Evolutionary conservation across 2,329 filamentous ascomycete species (phyloP).

Genomic region (Fusarium xylarioides): DNA sequence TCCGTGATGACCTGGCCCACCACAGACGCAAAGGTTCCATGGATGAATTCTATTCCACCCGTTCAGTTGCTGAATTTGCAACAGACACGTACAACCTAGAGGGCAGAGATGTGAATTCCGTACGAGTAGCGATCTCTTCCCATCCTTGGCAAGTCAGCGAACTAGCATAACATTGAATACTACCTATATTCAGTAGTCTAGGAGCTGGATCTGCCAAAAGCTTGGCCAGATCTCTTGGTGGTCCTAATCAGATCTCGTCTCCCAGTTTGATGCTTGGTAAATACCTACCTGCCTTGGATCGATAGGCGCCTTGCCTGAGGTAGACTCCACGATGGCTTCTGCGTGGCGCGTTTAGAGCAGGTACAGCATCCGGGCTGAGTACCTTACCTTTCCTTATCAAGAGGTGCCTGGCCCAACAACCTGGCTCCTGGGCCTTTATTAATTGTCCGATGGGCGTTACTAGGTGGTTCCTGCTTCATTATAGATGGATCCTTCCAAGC

Average conservation of each 20-base stretch:
- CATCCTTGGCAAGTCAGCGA: not conserved
- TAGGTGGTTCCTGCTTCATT: not conserved
- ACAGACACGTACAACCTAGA: not conserved
- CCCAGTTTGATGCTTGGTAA: not conserved
- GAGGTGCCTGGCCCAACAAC: constrained; percentile 12
- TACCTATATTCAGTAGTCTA: not conserved
- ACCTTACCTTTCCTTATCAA: not conserved
- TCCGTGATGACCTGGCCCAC: not conserved
- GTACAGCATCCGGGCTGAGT: not conserved
- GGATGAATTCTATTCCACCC: not conserved
- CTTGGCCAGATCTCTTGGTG: not conserved
- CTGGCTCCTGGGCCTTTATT: constrained; percentile 6
- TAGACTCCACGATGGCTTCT: constrained; percentile 11
- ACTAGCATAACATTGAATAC: not conserved
- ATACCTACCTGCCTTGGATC: not conserved
- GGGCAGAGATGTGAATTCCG: not conserved
- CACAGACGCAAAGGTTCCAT: not conserved
- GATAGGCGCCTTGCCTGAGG: not conserved
- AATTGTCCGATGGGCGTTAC: not conserved
- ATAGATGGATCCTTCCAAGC: not conserved
- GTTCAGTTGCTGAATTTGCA: not conserved
- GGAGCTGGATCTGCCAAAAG: not conserved
- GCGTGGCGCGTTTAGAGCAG: constrained; percentile 11
- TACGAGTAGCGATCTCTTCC: not conserved
- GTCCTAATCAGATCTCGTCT: not conserved